Conservation (phyloP, 1,139 yeast genomes). For the Pneumocystis wakefieldiae region DNA sequence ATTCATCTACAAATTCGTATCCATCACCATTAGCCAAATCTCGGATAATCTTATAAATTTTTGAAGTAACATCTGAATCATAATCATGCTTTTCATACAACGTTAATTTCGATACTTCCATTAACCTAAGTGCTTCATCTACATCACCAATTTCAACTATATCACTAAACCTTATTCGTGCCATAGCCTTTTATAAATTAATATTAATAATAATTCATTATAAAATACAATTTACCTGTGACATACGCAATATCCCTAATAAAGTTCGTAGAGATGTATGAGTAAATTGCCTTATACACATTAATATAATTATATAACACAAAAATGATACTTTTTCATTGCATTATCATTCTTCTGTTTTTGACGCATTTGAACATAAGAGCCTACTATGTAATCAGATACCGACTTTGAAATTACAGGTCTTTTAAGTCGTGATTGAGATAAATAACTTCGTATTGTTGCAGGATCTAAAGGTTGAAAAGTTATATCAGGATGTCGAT, state of each 20-base stretch:
- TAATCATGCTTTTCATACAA: slow-evolving; percentile 38
- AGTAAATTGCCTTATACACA: slow-evolving; percentile 39
- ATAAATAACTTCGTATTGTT: slow-evolving; percentile 74
- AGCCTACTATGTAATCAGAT: slow-evolving; percentile 73
- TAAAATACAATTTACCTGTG: slow-evolving; percentile 34
- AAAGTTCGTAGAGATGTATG: slow-evolving; percentile 94
- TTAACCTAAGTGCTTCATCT: slow-evolving; percentile 83
- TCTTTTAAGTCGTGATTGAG: slow-evolving; percentile 69
- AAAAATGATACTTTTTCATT: slow-evolving; percentile 32
- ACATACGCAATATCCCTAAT: slow-evolving; percentile 75
- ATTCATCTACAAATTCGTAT: slow-evolving; percentile 25
- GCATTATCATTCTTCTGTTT: slow-evolving; percentile 71
- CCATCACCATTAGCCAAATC: slow-evolving; percentile 38
- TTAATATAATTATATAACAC: background rate
- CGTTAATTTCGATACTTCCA: slow-evolving; percentile 74
- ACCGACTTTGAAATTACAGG: slow-evolving; percentile 81
- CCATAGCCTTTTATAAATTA: slow-evolving; percentile 40
- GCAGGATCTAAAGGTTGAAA: slow-evolving; percentile 64
- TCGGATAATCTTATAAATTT: slow-evolving; percentile 47
- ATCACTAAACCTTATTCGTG: slow-evolving; percentile 70
- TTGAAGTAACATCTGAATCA: slow-evolving; percentile 36
- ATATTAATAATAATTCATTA: background rate
- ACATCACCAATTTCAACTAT: slow-evolving; percentile 66
- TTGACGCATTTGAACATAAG: slow-evolving; percentile 84
- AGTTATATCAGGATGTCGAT: slow-evolving; percentile 64